A percentile compares a stretch with the other conserved stretches of the same genome.
Evolutionary conservation across 805 yeast genomes (phyloP).

Genomic region (Jamesozyma spencerorum): DNA sequence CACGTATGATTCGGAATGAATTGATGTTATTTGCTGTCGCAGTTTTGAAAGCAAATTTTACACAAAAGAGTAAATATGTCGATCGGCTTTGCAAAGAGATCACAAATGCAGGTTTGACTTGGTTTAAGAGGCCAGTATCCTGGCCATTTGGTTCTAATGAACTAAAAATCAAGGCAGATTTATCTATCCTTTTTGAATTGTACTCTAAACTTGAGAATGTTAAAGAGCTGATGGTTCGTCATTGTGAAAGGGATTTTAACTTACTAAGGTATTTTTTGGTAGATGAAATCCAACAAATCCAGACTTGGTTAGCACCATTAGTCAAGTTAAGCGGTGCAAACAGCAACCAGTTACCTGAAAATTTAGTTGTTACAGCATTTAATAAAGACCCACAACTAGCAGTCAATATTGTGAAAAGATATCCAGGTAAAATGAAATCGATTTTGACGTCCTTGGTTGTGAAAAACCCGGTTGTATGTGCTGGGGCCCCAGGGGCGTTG

Average conservation of each 20-base stretch:
- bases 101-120: conserved; percentile 58
- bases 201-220: conserved; percentile 19
- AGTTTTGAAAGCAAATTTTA: conserved; percentile 47
- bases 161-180: conserved; percentile 61
- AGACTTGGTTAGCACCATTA: conserved; percentile 61
- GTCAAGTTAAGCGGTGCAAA: conserved; percentile 27
- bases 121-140: conserved; percentile 58
- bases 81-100: conserved; percentile 38
- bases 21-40: conserved; percentile 59
- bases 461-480: conserved; percentile 44
- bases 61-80: conserved; percentile 39
- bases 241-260: conserved; percentile 40
- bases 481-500: conserved; percentile 18
- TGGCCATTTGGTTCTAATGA: conserved; percentile 84
- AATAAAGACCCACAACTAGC: conserved; percentile 64
- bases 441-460: conserved; percentile 38
- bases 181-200: conserved; percentile 47
- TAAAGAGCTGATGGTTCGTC: conserved; percentile 13
- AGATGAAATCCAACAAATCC: conserved; percentile 63
- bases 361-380: conserved; percentile 50
- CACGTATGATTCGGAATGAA: conserved; percentile 68
- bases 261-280: conserved; percentile 56
- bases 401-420: conserved; percentile 55
- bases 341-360: conserved; percentile 27
- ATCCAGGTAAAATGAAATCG: conserved; percentile 26